A percentile compares a stretch with the other conserved stretches of the same genome.
Conservation (phyloP, 768 basidiomycete species). For the Mycena epipterygia region DNA sequence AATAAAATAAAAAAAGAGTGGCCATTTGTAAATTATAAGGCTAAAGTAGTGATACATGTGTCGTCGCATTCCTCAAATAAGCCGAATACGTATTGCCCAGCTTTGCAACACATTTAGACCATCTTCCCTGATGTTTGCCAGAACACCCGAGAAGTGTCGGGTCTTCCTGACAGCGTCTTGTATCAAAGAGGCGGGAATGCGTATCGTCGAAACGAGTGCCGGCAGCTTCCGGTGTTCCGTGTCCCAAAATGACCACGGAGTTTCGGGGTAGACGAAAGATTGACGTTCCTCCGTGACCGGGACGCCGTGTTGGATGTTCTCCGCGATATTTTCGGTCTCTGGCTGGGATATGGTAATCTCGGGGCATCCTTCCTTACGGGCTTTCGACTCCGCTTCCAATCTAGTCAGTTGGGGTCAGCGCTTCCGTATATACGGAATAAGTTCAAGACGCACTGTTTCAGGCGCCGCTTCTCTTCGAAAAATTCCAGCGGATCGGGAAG, state of each 20-base stretch:
- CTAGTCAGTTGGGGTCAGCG: not conserved
- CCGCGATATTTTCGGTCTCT: not conserved
- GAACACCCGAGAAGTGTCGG: not conserved
- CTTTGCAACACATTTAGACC: not conserved
- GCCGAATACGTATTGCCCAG: not conserved
- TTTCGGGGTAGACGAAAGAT: not conserved
- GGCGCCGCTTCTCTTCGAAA: slow-evolving; percentile 23
- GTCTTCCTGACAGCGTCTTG: not conserved
- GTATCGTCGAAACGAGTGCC: not conserved
- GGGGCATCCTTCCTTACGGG: not conserved
- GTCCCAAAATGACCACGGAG: not conserved
- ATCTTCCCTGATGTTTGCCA: not conserved
- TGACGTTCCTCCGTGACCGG: not conserved
- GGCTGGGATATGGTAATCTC: not conserved
- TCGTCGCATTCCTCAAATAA: not conserved
- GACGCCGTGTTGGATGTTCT: not conserved
- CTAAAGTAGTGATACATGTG: not conserved
- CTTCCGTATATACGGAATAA: not conserved
- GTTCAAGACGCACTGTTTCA: slow-evolving; percentile 1
- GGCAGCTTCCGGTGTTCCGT: not conserved
- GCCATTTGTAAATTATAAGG: not conserved
- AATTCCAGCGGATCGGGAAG: slow-evolving; percentile 20
- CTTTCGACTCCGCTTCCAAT: slow-evolving; percentile 17
- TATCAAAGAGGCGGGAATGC: not conserved
- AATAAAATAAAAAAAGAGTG: too few relatives aligned